phyloP scores from a whole-genome alignment of 352 stramenopile genomes.

The Phytophthora pluvialis region DNA sequence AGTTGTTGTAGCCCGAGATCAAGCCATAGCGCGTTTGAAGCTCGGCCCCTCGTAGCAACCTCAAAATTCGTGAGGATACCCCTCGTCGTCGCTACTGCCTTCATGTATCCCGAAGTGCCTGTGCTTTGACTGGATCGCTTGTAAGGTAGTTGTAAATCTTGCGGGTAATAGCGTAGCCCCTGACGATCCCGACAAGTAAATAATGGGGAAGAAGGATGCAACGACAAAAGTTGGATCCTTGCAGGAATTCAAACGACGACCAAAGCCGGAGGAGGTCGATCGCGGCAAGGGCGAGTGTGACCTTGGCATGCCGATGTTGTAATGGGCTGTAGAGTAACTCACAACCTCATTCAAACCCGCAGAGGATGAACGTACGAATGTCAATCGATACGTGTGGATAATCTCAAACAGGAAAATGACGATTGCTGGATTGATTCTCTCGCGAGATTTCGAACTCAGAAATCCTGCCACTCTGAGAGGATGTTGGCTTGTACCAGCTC shows the following conservation, averaged over 20 bases:
- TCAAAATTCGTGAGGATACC: conserved; percentile 40
- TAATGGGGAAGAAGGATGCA: too few species aligned
- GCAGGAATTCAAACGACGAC: too few species aligned
- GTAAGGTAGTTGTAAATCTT: conserved; percentile 8
- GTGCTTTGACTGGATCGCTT: too few species aligned
- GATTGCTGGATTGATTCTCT: conserved; percentile 43
- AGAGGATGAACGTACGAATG: not conserved
- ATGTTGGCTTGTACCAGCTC: too few species aligned
- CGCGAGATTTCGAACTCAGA: conserved; percentile 26
- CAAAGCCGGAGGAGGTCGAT: too few species aligned
- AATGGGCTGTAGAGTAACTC: not conserved
- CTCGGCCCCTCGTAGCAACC: conserved; percentile 27
- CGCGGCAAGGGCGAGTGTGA: too few species aligned
- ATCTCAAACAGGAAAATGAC: conserved; percentile 39
- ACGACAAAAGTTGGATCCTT: too few species aligned
- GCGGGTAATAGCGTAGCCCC: too few species aligned
- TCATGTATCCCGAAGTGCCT: conserved; percentile 27
- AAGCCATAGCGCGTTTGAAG: conserved; percentile 37
- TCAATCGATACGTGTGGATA: conserved; percentile 22
- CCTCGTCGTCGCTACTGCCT: conserved; percentile 22
- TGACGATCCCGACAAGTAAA: too few species aligned
- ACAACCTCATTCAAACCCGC: conserved; percentile 4
- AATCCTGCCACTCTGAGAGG: too few species aligned
- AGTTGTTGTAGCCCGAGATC: conserved; percentile 44
- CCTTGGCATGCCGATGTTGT: too few species aligned